Base-by-base conservation (phyloP, 257 asterid genomes). In the Penstemon eatonii region DNA sequence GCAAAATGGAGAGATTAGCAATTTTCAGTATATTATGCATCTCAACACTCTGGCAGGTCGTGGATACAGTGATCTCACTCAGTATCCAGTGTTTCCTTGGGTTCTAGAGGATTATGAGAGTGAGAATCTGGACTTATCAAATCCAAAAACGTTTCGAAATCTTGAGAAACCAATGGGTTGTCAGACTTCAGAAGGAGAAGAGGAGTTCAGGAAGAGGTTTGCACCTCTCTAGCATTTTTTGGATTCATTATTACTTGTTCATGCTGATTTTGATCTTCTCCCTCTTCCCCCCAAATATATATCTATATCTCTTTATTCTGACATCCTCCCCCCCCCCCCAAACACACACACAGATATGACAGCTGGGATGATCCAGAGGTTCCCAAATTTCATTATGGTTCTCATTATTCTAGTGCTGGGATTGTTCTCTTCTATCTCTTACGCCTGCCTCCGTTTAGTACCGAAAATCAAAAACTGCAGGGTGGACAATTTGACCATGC, bases 311-410 rank as follows among this genome's bases (percentile, higher is more conserved):
- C 4, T 9, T 43, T 65, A 47, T 67, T 25, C 79, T 73, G 67
- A 79, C 33, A 25, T 25, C 2, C 33, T 2, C 65, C 62, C 65
- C 67, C 58, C 78, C 51, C 11, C 56, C 18, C 64, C 56, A 15
- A 0, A 15, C 18, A 15, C 18, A 15, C 18, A 15, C 39, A 51
- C 83, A 94, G 99, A 79, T 87, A 84, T 66, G 99, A 94, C 72
- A 94, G 98, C 89, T 94, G 99, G 99, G 99, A 94, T 89, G 99
- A 94, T 82, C 99, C 99, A 45, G 99, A 94, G 66, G 93, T 91
- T 79, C 99, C 99, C 68, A 94, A 94, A 68, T 94, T 94, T 78
- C 99, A 94, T 80, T 94, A 94, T 68, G 98, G 99, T 76, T 94
- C 99, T 77, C 99, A 94, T 78, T 94, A 94, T 75, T 91, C 99